phyloP scores from a whole-genome alignment of 257 asterid species.

The Primulina tabacum region DNA sequence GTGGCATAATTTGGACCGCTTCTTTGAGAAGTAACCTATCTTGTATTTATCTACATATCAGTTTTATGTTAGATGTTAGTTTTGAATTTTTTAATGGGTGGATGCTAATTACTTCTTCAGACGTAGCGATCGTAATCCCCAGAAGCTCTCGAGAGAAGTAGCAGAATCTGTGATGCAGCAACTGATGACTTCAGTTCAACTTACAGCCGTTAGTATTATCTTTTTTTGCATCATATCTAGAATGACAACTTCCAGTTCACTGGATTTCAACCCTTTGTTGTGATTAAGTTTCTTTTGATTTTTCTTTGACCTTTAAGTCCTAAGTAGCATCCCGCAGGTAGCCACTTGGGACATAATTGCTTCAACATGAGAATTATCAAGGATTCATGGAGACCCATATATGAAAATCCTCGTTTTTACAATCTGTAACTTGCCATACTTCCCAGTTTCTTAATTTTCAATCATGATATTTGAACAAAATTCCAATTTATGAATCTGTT shows the following conservation, averaged over 20 bases:
- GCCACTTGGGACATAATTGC: background rate
- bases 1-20: slow-evolving; percentile 84
- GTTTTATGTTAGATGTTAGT: slow-evolving; percentile 13
- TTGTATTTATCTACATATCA: slow-evolving; percentile 15
- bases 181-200: slow-evolving; percentile 61
- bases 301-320: background rate
- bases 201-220: slow-evolving; percentile 68
- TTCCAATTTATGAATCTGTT: too few species aligned
- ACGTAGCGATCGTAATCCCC: slow-evolving; percentile 61
- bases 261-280: background rate
- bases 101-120: slow-evolving; percentile 31
- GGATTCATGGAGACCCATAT: background rate
- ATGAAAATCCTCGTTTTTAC: background rate
- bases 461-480: background rate
- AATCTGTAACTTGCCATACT: background rate
- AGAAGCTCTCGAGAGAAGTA: slow-evolving; percentile 48
- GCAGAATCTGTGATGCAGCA: slow-evolving; percentile 66
- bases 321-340: background rate
- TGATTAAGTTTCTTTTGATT: too few species aligned
- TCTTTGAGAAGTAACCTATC: slow-evolving; percentile 61
- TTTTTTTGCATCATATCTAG: slow-evolving; percentile 5
- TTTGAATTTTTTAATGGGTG: slow-evolving; percentile 9
- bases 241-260: background rate
- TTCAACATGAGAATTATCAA: too few species aligned
- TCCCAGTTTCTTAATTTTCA: background rate